These are phyloP conservation scores for Hypoxylon sp. DNA, from an alignment of 2,329 filamentous ascomycete genomes.

Conservation along the genomic window DNA sequence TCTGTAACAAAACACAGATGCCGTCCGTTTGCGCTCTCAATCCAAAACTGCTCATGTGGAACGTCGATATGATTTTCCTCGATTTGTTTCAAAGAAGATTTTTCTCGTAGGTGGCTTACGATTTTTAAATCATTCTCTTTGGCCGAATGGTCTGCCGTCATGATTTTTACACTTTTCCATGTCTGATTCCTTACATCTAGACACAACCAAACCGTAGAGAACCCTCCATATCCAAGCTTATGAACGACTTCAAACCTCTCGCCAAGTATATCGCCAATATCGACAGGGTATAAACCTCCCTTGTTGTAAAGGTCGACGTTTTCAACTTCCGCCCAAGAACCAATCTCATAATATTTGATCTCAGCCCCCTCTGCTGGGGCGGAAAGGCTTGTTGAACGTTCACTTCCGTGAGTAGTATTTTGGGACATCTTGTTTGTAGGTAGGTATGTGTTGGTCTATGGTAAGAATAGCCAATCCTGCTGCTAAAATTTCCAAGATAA, in stretches of 20 bases:
- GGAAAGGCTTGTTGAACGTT: background rate
- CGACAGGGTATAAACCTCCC: constrained; percentile 31
- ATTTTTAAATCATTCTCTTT: constrained; percentile 5
- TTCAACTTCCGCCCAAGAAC: constrained; percentile 6
- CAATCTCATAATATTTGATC: background rate
- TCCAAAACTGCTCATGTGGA: constrained; percentile 28
- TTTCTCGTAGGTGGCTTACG: constrained; percentile 5
- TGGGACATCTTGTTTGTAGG: no score
- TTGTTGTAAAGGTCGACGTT: constrained; percentile 26
- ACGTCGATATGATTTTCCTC: constrained; percentile 17
- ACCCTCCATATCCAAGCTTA: constrained; percentile 33
- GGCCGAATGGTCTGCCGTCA: constrained; percentile 19
- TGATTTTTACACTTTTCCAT: constrained; percentile 37
- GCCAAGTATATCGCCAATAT: constrained; percentile 27
- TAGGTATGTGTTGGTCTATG: no score
- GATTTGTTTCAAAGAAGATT: background rate
- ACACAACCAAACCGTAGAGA: constrained; percentile 35
- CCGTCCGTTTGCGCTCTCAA: constrained; percentile 32
- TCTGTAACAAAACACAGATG: constrained; percentile 33
- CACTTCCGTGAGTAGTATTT: no score
- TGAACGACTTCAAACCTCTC: constrained; percentile 27
- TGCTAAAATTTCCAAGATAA: no score
- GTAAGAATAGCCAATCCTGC: no score
- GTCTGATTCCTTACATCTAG: constrained; percentile 4
- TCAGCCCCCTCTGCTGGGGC: background rate